A percentile compares a stretch with the other conserved stretches of the same genome.
Evolutionary conservation across 1,284 basidiomycete genomes (phyloP).

Genomic region (Takashimella koratensis): DNA sequence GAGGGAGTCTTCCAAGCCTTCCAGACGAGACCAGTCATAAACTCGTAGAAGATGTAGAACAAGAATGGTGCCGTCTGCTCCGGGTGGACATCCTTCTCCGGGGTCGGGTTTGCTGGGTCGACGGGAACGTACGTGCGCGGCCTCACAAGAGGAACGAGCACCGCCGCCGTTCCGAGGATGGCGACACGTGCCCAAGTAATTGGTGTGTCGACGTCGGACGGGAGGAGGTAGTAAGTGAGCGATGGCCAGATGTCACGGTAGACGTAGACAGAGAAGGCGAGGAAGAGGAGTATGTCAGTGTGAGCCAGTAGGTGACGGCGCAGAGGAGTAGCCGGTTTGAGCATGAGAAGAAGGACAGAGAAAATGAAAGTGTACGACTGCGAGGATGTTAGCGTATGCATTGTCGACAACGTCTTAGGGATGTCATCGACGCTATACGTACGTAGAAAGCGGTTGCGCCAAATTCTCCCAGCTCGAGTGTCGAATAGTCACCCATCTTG

Average conservation of each 20-base stretch:
- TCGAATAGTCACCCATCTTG: constrained; percentile 40
- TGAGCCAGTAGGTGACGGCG: constrained; percentile 40
- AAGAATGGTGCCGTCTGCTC: constrained; percentile 64
- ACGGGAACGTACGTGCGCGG: constrained; percentile 54
- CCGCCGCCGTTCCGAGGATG: constrained; percentile 49
- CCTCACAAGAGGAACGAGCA: constrained; percentile 53
- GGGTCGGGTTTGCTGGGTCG: constrained; percentile 45
- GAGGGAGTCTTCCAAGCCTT: constrained; percentile 42
- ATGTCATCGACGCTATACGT: constrained; percentile 12
- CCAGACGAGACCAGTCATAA: constrained; percentile 57
- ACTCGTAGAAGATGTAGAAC: constrained; percentile 58
- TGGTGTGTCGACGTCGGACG: constrained; percentile 49
- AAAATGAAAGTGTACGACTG: constrained; percentile 41
- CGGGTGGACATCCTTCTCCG: constrained; percentile 54
- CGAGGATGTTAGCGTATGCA: background rate
- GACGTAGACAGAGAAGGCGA: constrained; percentile 53
- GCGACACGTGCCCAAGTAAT: constrained; percentile 49
- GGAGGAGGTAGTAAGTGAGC: constrained; percentile 53
- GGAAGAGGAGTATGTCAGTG: constrained; percentile 48
- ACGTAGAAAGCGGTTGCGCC: constrained; percentile 46
- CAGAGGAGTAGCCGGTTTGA: constrained; percentile 32
- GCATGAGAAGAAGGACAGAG: constrained; percentile 38
- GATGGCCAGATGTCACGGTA: constrained; percentile 66
- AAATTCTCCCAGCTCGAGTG: constrained; percentile 47
- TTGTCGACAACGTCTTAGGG: background rate